Base-by-base conservation (phyloP, 2,329 filamentous ascomycete genomes). In the Fusarium torulosum region DNA sequence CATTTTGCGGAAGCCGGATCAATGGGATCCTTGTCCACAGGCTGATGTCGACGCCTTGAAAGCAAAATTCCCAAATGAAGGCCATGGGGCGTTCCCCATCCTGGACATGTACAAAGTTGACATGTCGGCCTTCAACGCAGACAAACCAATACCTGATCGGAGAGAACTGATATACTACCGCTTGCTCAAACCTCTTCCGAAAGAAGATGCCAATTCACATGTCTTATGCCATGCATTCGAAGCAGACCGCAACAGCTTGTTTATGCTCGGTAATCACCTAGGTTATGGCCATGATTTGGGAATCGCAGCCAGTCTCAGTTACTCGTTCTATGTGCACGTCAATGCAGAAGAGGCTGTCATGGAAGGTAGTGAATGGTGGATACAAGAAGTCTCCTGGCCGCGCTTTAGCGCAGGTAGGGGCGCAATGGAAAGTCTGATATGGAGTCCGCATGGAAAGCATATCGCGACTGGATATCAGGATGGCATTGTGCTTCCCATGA, bases 51-150 rank as follows among this genome's bases (percentile, higher is more conserved):
- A 82, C 19, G 67, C 72, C 6, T 46, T 83, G 21, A 75, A 79
- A 4, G 71, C 73, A 2, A 51, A 75, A 7, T 78, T 82, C 15
- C 80, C 79, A 4, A 70, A 76, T 41, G 69, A 77, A 15, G 75
- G 79, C 3, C 74, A 79, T 2, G 83, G 83, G 4, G 74, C 73
- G 0, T 86, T 86, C 56, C 85, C 85, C 9, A 76, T 80, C 1
- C 76, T 86, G 4, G 81, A 85, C 46, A 85, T 86, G 82, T 80
- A 80, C 71, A 86, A 86, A 74, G 85, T 87, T 9, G 84, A 86
- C 69, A 83, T 87, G 80, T 65, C 63, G 1, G 74, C 55, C 0
- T 84, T 78, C 63, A 87, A 87, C 67, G 70, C 73, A 10, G 77
- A 65, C 1, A 80, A 77, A 45, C 74, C 80, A 0, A 59, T 84